These are phyloP conservation scores for Arthrobotrys sinensis DNA, from an alignment of 2,329 filamentous ascomycete genomes.

Conservation along the genomic window DNA sequence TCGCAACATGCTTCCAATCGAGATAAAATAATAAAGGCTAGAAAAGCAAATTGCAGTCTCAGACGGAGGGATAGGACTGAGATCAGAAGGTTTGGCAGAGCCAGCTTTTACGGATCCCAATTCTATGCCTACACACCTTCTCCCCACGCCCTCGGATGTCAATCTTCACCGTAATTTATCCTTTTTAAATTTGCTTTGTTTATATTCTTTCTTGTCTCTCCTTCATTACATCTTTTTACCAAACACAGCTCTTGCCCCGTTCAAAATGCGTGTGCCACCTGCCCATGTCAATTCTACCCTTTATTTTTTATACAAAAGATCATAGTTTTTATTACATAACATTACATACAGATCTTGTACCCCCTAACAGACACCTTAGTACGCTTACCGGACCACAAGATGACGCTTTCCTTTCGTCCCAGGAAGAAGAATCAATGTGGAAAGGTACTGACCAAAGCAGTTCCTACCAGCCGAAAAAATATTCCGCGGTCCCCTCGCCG, in stretches of 20 bases:
- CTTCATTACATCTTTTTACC: neutral
- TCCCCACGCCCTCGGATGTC: neutral
- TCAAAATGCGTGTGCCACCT: constrained; percentile 5
- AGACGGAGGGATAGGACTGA: too few relatives aligned
- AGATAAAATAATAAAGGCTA: neutral
- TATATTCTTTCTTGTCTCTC: constrained; percentile 7
- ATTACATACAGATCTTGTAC: neutral
- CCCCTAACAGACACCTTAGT: neutral
- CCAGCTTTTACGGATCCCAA: too few relatives aligned
- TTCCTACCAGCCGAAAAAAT: constrained; percentile 16
- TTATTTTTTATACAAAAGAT: constrained; percentile 4
- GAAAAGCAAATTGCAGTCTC: too few relatives aligned
- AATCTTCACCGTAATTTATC: neutral
- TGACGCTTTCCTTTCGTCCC: neutral
- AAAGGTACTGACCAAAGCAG: constrained; percentile 12
- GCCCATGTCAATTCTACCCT: neutral
- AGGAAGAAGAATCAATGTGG: neutral
- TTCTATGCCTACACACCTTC: too few relatives aligned
- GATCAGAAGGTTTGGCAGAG: too few relatives aligned
- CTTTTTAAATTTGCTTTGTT: neutral
- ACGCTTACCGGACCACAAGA: constrained; percentile 4
- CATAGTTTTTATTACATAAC: neutral
- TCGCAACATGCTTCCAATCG: neutral
- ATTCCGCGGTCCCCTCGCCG: neutral
- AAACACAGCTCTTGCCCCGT: neutral